phyloP scores from a whole-genome alignment of 73 alveolate genomes.

The Loxodes magnus region DNA sequence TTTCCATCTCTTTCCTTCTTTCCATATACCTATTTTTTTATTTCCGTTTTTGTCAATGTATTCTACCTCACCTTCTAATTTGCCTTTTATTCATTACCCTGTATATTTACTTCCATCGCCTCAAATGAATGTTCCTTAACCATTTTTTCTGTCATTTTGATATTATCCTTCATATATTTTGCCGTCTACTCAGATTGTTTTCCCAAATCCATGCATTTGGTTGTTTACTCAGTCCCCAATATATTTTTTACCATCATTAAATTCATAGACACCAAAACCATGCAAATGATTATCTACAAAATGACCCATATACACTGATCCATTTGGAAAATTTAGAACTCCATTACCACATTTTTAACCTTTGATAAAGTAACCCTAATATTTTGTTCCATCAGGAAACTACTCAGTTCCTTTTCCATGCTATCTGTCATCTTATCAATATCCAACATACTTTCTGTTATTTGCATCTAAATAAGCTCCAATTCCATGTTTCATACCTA shows the following conservation, averaged over 20 bases:
- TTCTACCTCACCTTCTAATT: background rate
- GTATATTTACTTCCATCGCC: background rate
- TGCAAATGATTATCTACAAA: background rate
- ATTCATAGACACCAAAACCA: slow-evolving; percentile 4
- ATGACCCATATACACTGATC: background rate
- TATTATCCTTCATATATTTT: background rate
- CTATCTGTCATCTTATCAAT: background rate
- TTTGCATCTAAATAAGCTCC: background rate
- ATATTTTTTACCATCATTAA: slow-evolving; percentile 5
- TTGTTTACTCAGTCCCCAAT: background rate
- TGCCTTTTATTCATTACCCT: background rate
- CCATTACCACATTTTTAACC: slow-evolving; percentile 4
- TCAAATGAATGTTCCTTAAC: background rate
- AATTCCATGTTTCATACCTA: background rate
- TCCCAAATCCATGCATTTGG: background rate
- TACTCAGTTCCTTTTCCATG: slow-evolving; percentile 8
- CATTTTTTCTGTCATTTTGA: background rate
- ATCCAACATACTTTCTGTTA: slow-evolving; percentile 1
- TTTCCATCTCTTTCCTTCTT: background rate
- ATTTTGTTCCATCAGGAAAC: slow-evolving; percentile 1
- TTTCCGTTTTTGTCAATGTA: background rate
- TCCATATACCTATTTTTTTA: background rate
- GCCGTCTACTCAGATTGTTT: background rate
- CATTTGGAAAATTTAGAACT: background rate
- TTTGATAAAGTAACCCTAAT: background rate